Base-by-base conservation (phyloP, 1,139 yeast species). In the Candida neerlandica region DNA sequence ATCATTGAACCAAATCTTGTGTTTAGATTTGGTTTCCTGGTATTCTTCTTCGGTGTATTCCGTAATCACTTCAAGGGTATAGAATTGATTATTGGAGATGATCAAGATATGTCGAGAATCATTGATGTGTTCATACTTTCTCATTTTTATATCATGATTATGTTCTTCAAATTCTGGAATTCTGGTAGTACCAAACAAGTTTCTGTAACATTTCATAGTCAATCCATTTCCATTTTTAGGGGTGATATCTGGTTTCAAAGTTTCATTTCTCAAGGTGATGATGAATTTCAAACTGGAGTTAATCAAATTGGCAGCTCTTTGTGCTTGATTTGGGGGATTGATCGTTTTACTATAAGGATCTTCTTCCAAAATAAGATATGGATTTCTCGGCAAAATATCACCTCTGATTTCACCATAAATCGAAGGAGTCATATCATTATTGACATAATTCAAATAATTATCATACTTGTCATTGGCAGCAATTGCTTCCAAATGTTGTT, bases 331-430 rank as follows among this genome's bases (percentile, higher is more conserved):
- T 5, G 89, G 87, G 30, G 85, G 83, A 50, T 77, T 80, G 51
- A 76, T 65, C n/a, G 80, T 75, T 57, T 72, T 71, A 16, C 78
- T 64, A 55, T 82, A 76, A 0, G 92, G 91, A 57, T 86, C 95
- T 60, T 86, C 87, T 56, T 86, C 90, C 29, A 86, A 65, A 7
- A 86, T 79, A 57, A 86, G 73, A 58, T 85, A 86, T 0, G 95
- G 95, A 59, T 86, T 86, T 52, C 92, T 70, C 4, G 95, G 95
- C 46, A 86, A 70, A 1, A 86, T 83, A 57, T 84, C 87, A 12
- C 85, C 85, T 46, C 82, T 66, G 38, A 81, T 66, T 50, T 85
- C 88, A 27, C 88, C 88, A 55, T 85, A 83, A 44, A 85, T 81
- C 12, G 84, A 85, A 0, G 87, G 82, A 40, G 81, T 80, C 53